Evolutionary conservation across 2,329 filamentous ascomycete species (phyloP), one percentile per base, ranked within the genome.

Genomic region (Zymoseptoria pseudotritici): DNA sequence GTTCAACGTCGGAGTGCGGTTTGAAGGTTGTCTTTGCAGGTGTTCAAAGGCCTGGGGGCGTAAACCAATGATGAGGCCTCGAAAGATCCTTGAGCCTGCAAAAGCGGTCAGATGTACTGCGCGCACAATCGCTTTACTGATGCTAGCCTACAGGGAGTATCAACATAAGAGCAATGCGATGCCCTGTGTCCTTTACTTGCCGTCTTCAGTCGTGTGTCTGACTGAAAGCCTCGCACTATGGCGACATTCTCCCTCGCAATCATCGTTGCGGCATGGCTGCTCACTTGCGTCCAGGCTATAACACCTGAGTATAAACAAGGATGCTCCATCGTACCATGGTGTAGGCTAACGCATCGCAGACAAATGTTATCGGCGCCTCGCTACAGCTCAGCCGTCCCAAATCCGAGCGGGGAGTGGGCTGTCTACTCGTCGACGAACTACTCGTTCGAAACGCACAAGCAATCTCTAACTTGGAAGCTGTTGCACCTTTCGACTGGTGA

Each of bases 351-450:
- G 53, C 9, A 5, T 9, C 10, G 11, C 67, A 68, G 67, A 61
- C 61, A 65, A 53, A 67, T 69, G 67, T 57, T 70, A 54, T 65
- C 66, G 13, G 67, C 67, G 10, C 67, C 67, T 50, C 64, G 67
- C 50, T 67, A 68, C 56, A 66, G 63, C 55, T 51, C 55, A 50
- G 63, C 65, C 4, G 61, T 54, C 31, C 61, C 67, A 6, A 66
- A 68, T 52, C 64, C 66, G 11, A 67, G 63, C 26, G 67, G 67
- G 53, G 73, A 76, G 53, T 76, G 68, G 67, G 67, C 67, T 11
- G 61, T 68, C 20, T 70, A 63, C 57, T 66, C 61, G 24, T 63
- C 63, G 5, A 59, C 57, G 6, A 65, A 64, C 50, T 66, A 70
- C 51, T 67, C 66, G 9, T 69, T 64, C 60, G 63, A 66, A n/a